These are phyloP conservation scores for Fusarium bulbicola DNA, from an alignment of 2,329 filamentous ascomycete genomes.

Conservation along the genomic window DNA sequence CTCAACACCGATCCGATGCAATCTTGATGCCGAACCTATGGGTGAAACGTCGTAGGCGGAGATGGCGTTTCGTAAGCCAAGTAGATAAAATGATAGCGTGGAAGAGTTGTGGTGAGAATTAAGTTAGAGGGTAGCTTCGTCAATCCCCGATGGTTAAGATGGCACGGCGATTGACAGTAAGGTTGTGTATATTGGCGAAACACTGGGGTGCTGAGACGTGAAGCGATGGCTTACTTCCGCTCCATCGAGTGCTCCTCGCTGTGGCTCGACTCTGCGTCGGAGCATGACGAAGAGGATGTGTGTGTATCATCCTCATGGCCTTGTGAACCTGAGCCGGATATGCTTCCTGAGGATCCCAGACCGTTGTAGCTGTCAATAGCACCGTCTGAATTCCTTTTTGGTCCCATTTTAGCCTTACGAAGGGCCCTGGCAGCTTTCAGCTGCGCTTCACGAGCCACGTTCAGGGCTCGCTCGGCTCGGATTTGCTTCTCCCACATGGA, in stretches of 20 bases:
- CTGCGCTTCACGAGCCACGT: conserved; percentile 49
- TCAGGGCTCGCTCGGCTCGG: conserved; percentile 72
- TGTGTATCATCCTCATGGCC: conserved; percentile 47
- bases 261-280: conserved; percentile 51
- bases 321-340: conserved; percentile 50
- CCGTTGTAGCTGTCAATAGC: conserved; percentile 58
- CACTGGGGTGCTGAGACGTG: not conserved
- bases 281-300: conserved; percentile 48
- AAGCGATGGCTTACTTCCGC: conserved; percentile 18
- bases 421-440: conserved; percentile 50
- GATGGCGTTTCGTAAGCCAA: conserved; percentile 38
- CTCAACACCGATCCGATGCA: conserved; percentile 48
- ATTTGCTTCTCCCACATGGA: conserved; percentile 93
- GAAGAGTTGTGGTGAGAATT: conserved; percentile 7
- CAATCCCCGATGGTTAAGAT: not conserved
- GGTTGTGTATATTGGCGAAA: not conserved
- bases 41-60: conserved; percentile 33
- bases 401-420: conserved; percentile 60
- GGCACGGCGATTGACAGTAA: not conserved
- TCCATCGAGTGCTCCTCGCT: conserved; percentile 42
- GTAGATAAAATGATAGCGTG: conserved; percentile 27
- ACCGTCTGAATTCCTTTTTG: conserved; percentile 51
- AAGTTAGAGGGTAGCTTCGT: not conserved
- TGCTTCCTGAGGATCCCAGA: conserved; percentile 55
- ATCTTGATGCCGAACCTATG: conserved; percentile 43